Evolutionary conservation across 805 yeast species (phyloP).

Genomic region (Metschnikowia amazonensis): DNA sequence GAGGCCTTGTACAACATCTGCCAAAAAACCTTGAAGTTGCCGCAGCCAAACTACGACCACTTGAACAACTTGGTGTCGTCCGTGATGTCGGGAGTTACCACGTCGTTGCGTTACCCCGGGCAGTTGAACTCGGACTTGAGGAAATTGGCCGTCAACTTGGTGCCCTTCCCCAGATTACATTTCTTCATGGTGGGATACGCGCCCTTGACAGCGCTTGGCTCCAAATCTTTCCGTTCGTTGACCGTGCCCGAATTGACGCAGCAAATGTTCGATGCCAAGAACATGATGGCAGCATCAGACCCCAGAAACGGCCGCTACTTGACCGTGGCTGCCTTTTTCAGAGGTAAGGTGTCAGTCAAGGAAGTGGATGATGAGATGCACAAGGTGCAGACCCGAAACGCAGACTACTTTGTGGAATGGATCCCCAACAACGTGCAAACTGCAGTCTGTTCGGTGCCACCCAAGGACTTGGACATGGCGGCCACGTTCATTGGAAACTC

Average conservation of each 20-base stretch:
- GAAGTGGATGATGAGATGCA: constrained; percentile 94
- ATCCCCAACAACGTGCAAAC: constrained; percentile 94
- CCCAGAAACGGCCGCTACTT: constrained; percentile 88
- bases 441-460: constrained; percentile 88
- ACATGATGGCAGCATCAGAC: constrained; percentile 95
- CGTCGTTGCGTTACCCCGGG: constrained; percentile 92
- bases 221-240: constrained; percentile 78
- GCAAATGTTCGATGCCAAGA: constrained; percentile 87
- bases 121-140: constrained; percentile 90
- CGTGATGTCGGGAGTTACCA: constrained; percentile 94
- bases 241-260: constrained; percentile 90
- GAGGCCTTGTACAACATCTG: constrained; percentile 91
- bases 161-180: constrained; percentile 93
- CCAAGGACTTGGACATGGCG: constrained; percentile 78
- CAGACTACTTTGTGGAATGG: constrained; percentile 89
- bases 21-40: constrained; percentile 76
- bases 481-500: constrained; percentile 94
- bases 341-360: constrained; percentile 88
- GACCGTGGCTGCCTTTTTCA: constrained; percentile 90
- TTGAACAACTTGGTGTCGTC: constrained; percentile 80
- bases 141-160: constrained; percentile 89
- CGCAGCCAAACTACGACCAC: constrained; percentile 74
- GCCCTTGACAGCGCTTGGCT: constrained; percentile 77
- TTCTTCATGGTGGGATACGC: constrained; percentile 96
- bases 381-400: constrained; percentile 75